Evolutionary conservation across 768 basidiomycete species (phyloP).

Genomic region (Tubosaeta brunneosetosa): DNA sequence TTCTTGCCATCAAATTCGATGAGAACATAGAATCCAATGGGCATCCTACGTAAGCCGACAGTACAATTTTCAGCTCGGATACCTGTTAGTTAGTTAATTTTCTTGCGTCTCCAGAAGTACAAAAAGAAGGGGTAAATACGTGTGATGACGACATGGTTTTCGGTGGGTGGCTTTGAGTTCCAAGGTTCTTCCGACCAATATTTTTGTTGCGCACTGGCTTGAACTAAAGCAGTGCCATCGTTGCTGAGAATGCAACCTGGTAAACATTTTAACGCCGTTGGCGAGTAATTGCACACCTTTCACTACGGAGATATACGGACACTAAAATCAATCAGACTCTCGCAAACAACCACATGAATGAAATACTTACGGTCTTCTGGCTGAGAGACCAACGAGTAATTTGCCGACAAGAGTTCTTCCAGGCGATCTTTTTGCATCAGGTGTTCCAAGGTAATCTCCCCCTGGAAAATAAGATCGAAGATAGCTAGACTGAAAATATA

Average conservation of each 20-base stretch:
- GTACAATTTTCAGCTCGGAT: conserved; percentile 5
- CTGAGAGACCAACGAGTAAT: not conserved
- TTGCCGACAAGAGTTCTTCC: not conserved
- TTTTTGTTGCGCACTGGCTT: too few relatives aligned
- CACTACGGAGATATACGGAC: too few relatives aligned
- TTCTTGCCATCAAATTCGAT: too few relatives aligned
- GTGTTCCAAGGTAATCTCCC: too few relatives aligned
- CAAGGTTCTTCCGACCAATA: too few relatives aligned
- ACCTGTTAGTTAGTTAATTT: not conserved
- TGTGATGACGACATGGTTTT: not conserved
- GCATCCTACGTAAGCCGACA: conserved; percentile 1
- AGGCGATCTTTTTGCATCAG: not conserved
- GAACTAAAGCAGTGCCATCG: too few relatives aligned
- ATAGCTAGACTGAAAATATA: not conserved
- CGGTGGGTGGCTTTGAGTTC: too few relatives aligned
- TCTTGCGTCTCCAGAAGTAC: not conserved
- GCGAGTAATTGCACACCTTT: too few relatives aligned
- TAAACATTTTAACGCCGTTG: too few relatives aligned
- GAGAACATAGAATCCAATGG: conserved; percentile 7
- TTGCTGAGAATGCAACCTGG: too few relatives aligned
- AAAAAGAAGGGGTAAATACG: not conserved
- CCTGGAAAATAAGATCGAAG: not conserved
- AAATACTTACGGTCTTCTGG: too few relatives aligned
- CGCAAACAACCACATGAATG: too few relatives aligned
- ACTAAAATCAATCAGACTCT: not conserved